Evolutionary conservation across 179 eudicot genomes (phyloP), one percentile per base, ranked within the genome.

Genomic region (Beta lomatogona): DNA sequence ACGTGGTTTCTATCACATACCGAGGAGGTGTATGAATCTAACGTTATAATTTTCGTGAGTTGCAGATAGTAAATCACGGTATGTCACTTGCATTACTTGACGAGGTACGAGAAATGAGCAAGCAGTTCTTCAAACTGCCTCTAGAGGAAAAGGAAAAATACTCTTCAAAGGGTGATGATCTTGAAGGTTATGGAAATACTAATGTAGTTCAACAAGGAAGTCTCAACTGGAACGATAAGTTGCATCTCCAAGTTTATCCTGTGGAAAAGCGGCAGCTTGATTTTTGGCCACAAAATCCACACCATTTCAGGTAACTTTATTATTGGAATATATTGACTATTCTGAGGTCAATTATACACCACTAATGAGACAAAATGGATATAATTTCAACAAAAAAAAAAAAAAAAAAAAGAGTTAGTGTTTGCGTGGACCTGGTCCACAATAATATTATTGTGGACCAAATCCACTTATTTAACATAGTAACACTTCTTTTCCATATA

Each of bases 71-170:
- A 64, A 82, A 76, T 19, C 80, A 82, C 25, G 80, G 77, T 2
- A 76, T 82, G 15, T 3, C 52, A 46, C 59, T n/a, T n/a, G 31
- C 31, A 28, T 58, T 82, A 1, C 80, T 82, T 36, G 84, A 76
- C 3, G 84, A 82, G 76, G 84, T 82, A 21, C 45, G 80, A 58
- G 80, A 76, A 58, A 77, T 82, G 80, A 70, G 84, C 76, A 82
- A 70, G 64, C 36, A 82, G 14, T 76, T 82, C 84, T 82, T 82
- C 76, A 76, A 19, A 2, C 53, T 69, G 22, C 84, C 84, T 11
- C 4, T 82, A 6, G 80, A 82, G 80, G 41, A 76, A 14, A 82
- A 82, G 76, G 76, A 77, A 15, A 76, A 76, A 61, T 82, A 76
- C 54, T 76, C 68, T 0, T 57, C 59, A 1, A 76, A 58, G 15